Conservation (phyloP, 2,329 filamentous ascomycete species). For the Aspergillus amoenus region DNA sequence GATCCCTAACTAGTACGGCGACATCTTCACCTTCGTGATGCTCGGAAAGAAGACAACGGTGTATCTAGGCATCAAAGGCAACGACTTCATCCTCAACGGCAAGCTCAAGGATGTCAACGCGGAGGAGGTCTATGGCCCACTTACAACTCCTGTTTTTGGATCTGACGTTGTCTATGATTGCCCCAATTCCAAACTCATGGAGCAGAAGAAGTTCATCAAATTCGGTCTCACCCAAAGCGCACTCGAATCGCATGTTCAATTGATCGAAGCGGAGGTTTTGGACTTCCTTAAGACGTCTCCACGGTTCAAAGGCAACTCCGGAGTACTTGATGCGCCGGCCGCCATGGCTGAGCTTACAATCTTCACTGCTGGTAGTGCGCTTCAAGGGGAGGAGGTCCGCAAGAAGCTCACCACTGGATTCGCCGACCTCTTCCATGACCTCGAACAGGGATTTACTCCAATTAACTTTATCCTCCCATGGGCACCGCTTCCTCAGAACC, state of each 20-base stretch:
- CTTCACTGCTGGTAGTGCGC: constrained; percentile 73
- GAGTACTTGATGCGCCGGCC: constrained; percentile 62
- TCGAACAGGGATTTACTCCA: constrained; percentile 75
- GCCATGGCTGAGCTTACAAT: constrained; percentile 76
- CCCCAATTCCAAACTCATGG: constrained; percentile 88
- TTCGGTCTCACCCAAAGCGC: constrained; percentile 62
- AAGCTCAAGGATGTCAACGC: constrained; percentile 88
- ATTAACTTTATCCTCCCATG: constrained; percentile 82
- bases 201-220: constrained; percentile 84
- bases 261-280: constrained; percentile 69
- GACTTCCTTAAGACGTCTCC: constrained; percentile 56
- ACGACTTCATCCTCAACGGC: constrained; percentile 91
- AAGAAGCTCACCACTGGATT: constrained; percentile 69
- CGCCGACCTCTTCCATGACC: constrained; percentile 74
- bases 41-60: constrained; percentile 88
- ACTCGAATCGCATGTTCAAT: constrained; percentile 69
- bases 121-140: constrained; percentile 81
- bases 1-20: constrained; percentile 64
- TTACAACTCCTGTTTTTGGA: constrained; percentile 73
- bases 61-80: constrained; percentile 76
- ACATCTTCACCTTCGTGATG: constrained; percentile 87
- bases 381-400: constrained; percentile 76
- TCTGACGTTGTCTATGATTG: constrained; percentile 88
- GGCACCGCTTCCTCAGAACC: constrained; percentile 74
- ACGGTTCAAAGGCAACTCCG: constrained; percentile 59